These are phyloP conservation scores for Schizochytrium sp. DNA, from an alignment of 108 stramenopile species.

Conservation along the genomic window DNA sequence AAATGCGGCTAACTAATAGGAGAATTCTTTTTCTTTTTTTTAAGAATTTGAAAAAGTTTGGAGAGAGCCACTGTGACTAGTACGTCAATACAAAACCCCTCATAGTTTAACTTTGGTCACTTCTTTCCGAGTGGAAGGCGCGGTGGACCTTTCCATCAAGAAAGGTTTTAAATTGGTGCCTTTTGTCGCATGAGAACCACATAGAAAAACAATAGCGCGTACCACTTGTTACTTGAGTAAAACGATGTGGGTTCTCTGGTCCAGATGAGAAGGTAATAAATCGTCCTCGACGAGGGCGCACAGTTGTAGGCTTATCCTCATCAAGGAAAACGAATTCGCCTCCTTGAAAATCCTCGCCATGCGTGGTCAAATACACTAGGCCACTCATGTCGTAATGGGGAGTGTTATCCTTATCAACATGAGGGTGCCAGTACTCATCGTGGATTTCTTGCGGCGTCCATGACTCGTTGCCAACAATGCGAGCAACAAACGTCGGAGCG, in stretches of 20 bases:
- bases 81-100: no score
- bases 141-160: conserved; percentile 70
- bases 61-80: no score
- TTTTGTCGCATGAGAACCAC: conserved; percentile 74
- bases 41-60: no score
- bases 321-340: conserved; percentile 67
- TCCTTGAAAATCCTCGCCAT: conserved; percentile 68
- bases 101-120: no score
- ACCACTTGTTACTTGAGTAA: conserved; percentile 62
- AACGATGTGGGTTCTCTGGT: conserved; percentile 68
- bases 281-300: conserved; percentile 63
- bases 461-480: conserved; percentile 59
- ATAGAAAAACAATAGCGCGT: conserved; percentile 66
- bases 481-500: conserved; percentile 73
- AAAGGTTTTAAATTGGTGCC: conserved; percentile 60
- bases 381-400: conserved; percentile 72
- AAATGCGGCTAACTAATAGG: no score
- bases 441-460: conserved; percentile 67
- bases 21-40: no score
- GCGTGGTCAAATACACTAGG: conserved; percentile 68
- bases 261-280: conserved; percentile 66
- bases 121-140: background rate
- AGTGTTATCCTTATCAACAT: conserved; percentile 74
- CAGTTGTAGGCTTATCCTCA: background rate
- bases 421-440: conserved; percentile 73